These are phyloP conservation scores for Millerozyma acaciae DNA, from an alignment of 805 yeast species.

Conservation along the genomic window DNA sequence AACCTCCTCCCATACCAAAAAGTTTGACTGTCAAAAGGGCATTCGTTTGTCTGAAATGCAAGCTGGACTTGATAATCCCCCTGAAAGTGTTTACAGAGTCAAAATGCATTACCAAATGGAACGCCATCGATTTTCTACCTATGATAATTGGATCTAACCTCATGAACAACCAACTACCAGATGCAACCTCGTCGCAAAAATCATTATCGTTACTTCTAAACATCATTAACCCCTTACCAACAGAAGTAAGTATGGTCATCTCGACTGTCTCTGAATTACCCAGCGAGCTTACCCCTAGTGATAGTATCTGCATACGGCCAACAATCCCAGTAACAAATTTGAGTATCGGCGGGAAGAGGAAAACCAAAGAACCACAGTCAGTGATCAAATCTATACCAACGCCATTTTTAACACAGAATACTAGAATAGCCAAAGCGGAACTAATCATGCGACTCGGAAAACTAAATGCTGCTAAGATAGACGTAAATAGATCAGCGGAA, in stretches of 20 bases:
- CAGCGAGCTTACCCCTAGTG: constrained; percentile 7
- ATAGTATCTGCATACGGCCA: constrained; percentile 8
- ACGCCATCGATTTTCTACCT: constrained; percentile 35
- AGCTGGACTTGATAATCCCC: constrained; percentile 22
- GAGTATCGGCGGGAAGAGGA: constrained; percentile 11
- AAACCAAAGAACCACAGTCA: constrained; percentile 16
- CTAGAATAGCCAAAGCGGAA: constrained; percentile 30
- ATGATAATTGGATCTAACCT: constrained; percentile 18
- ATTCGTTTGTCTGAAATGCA: constrained; percentile 27
- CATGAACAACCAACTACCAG: constrained; percentile 6
- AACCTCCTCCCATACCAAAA: constrained; percentile 21
- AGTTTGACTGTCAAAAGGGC: constrained; percentile 22
- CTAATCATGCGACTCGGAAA: constrained; percentile 20
- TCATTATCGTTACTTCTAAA: constrained; percentile 21
- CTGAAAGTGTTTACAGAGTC: constrained; percentile 19
- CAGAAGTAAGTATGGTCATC: constrained; percentile 17
- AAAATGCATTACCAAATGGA: constrained; percentile 27
- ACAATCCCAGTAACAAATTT: constrained; percentile 25
- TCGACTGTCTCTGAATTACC: constrained; percentile 22
- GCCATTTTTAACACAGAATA: constrained; percentile 23
- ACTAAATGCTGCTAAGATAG: background rate
- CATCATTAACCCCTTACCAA: constrained; percentile 28
- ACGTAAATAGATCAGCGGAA: constrained; percentile 10
- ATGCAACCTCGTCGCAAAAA: constrained; percentile 8
- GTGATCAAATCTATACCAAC: constrained; percentile 34